These are phyloP conservation scores for Hyphopichia wangnamkhiaoensis DNA, from an alignment of 1,139 yeast species.

Conservation along the genomic window DNA sequence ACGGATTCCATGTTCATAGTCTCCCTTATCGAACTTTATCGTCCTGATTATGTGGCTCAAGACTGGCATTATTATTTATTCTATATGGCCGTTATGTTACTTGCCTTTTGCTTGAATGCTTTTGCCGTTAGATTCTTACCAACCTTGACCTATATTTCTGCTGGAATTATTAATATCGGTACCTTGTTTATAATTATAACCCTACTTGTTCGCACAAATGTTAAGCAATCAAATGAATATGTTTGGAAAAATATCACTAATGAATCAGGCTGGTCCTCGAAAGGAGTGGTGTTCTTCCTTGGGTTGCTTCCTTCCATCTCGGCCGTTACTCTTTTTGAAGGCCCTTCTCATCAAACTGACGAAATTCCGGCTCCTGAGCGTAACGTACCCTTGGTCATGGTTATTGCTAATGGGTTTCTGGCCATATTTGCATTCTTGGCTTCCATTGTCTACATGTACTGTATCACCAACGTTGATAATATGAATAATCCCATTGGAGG, in stretches of 20 bases:
- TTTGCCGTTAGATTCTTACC: conserved; percentile 21
- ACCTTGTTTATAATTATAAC: conserved; percentile 26
- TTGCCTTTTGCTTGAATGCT: conserved; percentile 21
- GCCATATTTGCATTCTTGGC: conserved; percentile 23
- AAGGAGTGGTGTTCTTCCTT: conserved; percentile 29
- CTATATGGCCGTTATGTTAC: conserved; percentile 17
- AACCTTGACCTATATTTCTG: conserved; percentile 17
- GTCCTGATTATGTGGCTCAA: conserved; percentile 21
- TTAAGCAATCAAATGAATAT: conserved; percentile 23
- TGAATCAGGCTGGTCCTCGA: conserved; percentile 29
- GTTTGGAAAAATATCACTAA: conserved; percentile 26
- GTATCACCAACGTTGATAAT: conserved; percentile 18
- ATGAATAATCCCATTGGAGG: conserved; percentile 28
- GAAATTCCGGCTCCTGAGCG: conserved; percentile 28
- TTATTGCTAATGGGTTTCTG: conserved; percentile 23
- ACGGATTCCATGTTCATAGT: conserved; percentile 47
- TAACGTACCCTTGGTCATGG: conserved; percentile 30
- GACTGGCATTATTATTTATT: conserved; percentile 26
- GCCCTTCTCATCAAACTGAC: conserved; percentile 34
- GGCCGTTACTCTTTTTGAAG: conserved; percentile 26
- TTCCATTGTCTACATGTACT: conserved; percentile 28
- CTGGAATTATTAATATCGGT: conserved; percentile 22
- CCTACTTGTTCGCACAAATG: conserved; percentile 22
- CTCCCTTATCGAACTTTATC: conserved; percentile 38
- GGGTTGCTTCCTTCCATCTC: conserved; percentile 30